These are phyloP conservation scores for Cornus florida DNA, from an alignment of 148 eudicot genomes.

Conservation along the genomic window DNA sequence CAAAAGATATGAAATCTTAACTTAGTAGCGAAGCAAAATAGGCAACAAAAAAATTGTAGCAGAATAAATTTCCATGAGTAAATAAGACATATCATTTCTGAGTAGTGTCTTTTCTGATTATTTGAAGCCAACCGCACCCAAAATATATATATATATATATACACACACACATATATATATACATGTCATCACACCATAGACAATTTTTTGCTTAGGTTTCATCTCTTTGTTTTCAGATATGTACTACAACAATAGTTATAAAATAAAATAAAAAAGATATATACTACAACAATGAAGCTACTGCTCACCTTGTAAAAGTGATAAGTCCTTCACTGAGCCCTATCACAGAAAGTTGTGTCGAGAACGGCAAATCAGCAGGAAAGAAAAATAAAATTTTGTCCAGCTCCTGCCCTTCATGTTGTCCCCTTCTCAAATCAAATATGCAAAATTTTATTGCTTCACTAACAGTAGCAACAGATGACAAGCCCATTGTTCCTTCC, in stretches of 20 bases:
- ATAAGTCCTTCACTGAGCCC: conserved; percentile 96
- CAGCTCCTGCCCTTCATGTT: conserved; percentile 82
- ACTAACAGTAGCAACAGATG: conserved; percentile 42
- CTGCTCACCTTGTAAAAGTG: conserved; percentile 80
- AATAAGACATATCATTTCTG: no score
- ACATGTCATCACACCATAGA: neutral
- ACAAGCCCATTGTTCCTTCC: conserved; percentile 56
- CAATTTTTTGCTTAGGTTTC: neutral
- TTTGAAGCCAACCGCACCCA: no score
- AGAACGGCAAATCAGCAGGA: conserved; percentile 72
- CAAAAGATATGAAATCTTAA: no score
- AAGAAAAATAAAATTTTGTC: conserved; percentile 82
- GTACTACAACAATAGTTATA: neutral
- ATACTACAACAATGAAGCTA: neutral
- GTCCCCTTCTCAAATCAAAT: conserved; percentile 89
- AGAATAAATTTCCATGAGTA: no score
- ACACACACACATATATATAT: no score
- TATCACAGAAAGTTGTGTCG: conserved; percentile 78
- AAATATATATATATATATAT: no score
- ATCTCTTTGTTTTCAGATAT: neutral
- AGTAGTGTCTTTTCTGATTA: no score
- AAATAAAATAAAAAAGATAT: neutral
- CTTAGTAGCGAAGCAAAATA: no score
- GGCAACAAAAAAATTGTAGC: no score
- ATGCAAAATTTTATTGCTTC: conserved; percentile 76